Evolutionary conservation across 441 rosid genomes (phyloP), one percentile per base, ranked within the genome.

Genomic region (Sinapis alba): DNA sequence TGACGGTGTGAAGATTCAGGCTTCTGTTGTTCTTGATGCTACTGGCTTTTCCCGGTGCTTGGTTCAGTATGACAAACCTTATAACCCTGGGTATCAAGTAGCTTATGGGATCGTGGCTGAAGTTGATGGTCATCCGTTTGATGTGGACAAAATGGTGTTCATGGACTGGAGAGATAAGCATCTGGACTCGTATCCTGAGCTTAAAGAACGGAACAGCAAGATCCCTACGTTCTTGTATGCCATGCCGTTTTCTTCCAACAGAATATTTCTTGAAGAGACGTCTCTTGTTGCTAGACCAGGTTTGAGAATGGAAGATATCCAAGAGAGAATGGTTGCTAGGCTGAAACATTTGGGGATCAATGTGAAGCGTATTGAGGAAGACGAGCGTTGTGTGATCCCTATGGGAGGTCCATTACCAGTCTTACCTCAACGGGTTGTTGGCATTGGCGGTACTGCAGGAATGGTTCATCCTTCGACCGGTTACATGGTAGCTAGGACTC

Each of bases 391-490:
- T 65, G 87, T 95, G 56, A 95, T 92, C 51, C 99, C 99, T 0
- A 95, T 95, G 99, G 99, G 99, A 0, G 99, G 99, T 11, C 99
- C 97, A 6, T 90, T 95, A 65, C 99, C 99, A 0, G 92, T 95
- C 11, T 88, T 92, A 41, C 99, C 99, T 74, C 99, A 95, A 81
- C 80, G 98, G 66, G 97, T 92, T 51, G 84, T 95, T 2, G 99
- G 99, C 43, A 92, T 95, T 10, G 98, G 98, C 5, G 99, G 99
- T 10, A 95, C 98, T 1, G 98, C 98, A 0, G 98, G 99, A 24
- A 92, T 95, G 99, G 99, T 90, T 72, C 99, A 95, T 77, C 99
- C 99, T 24, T 95, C 99, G 9, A 95, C 98, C 0, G 97, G 98
- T 45, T 95, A 95, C 81, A 95, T 95, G 99, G 99, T 95, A 13